Evolutionary conservation across 805 yeast species (phyloP).

Genomic region (Groenewaldozyma salmanticensis): DNA sequence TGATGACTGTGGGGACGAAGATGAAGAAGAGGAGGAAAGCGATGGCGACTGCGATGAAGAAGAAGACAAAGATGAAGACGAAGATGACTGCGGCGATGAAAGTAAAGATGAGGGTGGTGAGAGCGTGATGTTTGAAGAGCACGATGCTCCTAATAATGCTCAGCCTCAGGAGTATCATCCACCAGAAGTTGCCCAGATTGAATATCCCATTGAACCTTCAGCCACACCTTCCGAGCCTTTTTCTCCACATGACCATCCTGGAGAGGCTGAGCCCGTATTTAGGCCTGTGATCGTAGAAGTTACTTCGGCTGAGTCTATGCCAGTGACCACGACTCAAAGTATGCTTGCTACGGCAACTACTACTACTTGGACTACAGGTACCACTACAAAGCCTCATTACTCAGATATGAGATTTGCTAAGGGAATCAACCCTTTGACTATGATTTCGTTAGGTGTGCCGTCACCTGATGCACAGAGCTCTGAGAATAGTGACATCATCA

Average conservation of each 20-base stretch:
- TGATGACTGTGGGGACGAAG: not conserved
- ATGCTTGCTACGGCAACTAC: not conserved
- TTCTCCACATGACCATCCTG: not conserved
- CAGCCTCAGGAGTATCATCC: too few species aligned
- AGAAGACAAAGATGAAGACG: constrained; percentile 2
- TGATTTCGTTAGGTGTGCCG: not conserved
- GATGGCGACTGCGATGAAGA: constrained; percentile 1
- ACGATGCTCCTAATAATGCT: not conserved
- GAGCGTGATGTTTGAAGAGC: not conserved
- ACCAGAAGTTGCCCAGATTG: too few species aligned
- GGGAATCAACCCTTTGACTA: not conserved
- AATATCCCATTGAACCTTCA: not conserved
- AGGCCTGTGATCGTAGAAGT: not conserved
- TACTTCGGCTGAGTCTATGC: not conserved
- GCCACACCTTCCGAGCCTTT: too few species aligned
- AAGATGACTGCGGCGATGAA: constrained; percentile 1
- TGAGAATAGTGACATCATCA: not conserved
- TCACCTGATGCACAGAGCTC: not conserved
- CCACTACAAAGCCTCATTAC: not conserved
- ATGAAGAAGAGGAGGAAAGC: constrained; percentile 2
- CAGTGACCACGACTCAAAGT: not conserved
- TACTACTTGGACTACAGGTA: constrained; percentile 1
- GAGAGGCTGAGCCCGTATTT: not conserved
- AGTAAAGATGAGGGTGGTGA: not conserved
- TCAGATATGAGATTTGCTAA: constrained; percentile 1